Evolutionary conservation across 2,329 filamentous ascomycete species (phyloP), one percentile per base, ranked within the genome.

Genomic region (Colletotrichum zoysiae): DNA sequence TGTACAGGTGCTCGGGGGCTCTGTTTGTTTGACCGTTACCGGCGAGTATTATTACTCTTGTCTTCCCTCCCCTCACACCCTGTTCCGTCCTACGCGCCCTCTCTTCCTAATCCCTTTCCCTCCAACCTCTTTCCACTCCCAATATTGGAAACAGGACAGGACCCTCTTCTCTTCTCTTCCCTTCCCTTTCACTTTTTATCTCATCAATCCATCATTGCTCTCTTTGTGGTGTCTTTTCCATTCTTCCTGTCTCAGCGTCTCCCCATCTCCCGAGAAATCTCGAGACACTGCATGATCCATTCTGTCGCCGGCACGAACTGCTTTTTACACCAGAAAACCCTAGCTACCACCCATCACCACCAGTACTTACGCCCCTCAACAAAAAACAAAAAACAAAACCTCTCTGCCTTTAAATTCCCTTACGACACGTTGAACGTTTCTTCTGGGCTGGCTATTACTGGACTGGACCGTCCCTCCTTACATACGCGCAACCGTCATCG

Each of bases 341-440:
- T 16, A 33, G 7, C 42, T 14, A 20, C 33, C 23, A 58, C 33
- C 56, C 44, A 57, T 40, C 33, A 65, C 26, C n/a, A n/a, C 48
- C 35, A 56, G 33, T 30, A 66, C 44, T 42, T 20, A 6, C 44
- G 30, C 46, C n/a, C 16, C 35, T 5, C n/a, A 26, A 26, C 26
- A 26, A 26, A 26, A 26, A 30, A 30, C 4, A 30, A 30, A 30
- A 4, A 30, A 30, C 3, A 30, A 12, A 46, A 23, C 26, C 18
- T 50, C 40, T 44, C 30, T 46, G 44, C 7, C 35, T 55, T 16
- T 14, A 26, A 51, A 33, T 55, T 50, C 42, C 26, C 48, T 26
- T 30, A 23, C 65, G 30, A 73, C 70, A 74, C 72, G 70, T 73
- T 73, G 70, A 73, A 65, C 65, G 70, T 73, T 66, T 61, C 51